Percentiles rank a stretch among this genome's conserved stretches.
Evolutionary conservation across 768 basidiomycete genomes (phyloP).

Genomic region (Mycena sanguinolenta): DNA sequence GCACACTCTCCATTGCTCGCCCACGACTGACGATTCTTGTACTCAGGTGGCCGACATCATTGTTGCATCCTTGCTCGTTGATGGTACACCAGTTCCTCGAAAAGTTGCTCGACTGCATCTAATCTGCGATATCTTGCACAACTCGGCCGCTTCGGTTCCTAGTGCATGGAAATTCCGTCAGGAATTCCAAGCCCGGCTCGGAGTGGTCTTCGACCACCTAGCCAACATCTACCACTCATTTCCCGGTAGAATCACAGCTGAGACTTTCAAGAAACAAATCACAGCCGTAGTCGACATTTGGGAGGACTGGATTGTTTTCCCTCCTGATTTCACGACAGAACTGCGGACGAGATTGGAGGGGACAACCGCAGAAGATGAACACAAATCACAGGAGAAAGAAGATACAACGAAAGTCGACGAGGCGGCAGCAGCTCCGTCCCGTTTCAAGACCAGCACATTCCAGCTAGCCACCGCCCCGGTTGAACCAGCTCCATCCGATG

Average conservation of each 20-base stretch:
- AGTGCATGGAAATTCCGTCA: constrained; percentile 98
- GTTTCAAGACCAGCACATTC: constrained; percentile 80
- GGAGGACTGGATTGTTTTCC: constrained; percentile 99
- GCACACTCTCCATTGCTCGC: not conserved
- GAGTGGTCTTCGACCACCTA: constrained; percentile 96
- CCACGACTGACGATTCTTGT: not conserved
- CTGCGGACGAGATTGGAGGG: constrained; percentile 85
- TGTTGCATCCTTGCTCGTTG: constrained; percentile 87
- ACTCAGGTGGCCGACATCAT: constrained; percentile 90
- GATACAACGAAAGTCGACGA: constrained; percentile 41
- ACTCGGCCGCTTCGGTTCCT: constrained; percentile 92
- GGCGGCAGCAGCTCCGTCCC: constrained; percentile 56
- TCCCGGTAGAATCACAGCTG: constrained; percentile 95
- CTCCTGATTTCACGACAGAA: constrained; percentile 85
- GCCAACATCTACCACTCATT: constrained; percentile 96
- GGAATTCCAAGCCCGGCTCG: constrained; percentile 91
- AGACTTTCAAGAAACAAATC: constrained; percentile 95
- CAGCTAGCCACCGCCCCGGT: constrained; percentile 70
- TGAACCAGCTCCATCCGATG: constrained; percentile 40
- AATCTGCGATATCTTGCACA: constrained; percentile 98
- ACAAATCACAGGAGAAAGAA: constrained; percentile 46
- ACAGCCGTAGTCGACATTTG: constrained; percentile 92
- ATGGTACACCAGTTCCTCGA: constrained; percentile 95
- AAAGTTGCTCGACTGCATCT: constrained; percentile 96
- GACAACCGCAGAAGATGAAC: constrained; percentile 45